These are phyloP conservation scores for Aurantiochytrium sp. DNA, from an alignment of 108 stramenopile genomes.

Conservation along the genomic window DNA sequence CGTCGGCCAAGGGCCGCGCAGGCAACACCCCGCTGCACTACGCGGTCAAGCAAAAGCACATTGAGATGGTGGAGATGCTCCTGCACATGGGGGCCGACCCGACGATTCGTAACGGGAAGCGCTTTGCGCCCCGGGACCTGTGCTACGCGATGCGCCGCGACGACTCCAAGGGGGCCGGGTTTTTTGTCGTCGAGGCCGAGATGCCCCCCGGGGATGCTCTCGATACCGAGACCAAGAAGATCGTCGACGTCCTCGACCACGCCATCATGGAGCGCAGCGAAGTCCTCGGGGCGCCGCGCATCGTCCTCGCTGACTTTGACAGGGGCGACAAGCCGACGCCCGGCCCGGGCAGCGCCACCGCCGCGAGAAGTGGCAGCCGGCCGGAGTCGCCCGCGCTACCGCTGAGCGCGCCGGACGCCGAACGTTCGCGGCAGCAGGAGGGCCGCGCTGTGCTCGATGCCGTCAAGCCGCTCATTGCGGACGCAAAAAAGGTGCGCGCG, in stretches of 20 bases:
- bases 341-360: no score
- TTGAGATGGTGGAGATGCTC: not conserved
- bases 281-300: not conserved
- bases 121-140: not conserved
- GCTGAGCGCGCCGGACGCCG: not conserved
- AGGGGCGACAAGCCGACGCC: no score
- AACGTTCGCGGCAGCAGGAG: not conserved
- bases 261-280: not conserved
- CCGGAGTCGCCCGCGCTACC: no score
- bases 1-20: not conserved
- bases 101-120: not conserved
- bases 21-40: slow-evolving; percentile 19
- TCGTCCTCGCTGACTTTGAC: not conserved
- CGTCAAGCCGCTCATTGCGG: slow-evolving; percentile 28
- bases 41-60: not conserved
- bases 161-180: not conserved
- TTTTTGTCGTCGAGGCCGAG: not conserved
- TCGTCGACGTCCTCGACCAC: not conserved
- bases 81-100: slow-evolving; percentile 11
- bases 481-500: not conserved
- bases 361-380: no score
- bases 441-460: not conserved
- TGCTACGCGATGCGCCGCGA: not conserved
- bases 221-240: not conserved
- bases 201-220: not conserved